A percentile compares a stretch with the other conserved stretches of the same genome.
Conservation (phyloP, 805 yeast species). For the Blastobotrys parvus region DNA sequence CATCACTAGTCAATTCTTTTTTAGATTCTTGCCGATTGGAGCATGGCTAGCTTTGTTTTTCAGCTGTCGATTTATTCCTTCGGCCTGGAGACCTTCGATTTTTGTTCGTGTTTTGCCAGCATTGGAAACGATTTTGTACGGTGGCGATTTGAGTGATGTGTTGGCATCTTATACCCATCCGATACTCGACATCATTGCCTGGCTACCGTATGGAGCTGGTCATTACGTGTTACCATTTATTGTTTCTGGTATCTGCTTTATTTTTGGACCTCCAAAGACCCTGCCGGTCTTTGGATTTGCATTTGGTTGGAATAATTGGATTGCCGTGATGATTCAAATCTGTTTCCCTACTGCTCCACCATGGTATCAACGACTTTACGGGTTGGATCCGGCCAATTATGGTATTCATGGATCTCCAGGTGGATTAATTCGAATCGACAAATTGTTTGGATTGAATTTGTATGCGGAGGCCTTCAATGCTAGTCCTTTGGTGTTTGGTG, state of each 20-base stretch:
- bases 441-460: constrained; percentile 66
- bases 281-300: constrained; percentile 82
- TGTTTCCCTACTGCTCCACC: constrained; percentile 94
- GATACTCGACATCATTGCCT: constrained; percentile 72
- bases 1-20: constrained; percentile 71
- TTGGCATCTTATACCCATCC: constrained; percentile 64
- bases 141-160: constrained; percentile 79
- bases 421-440: constrained; percentile 83
- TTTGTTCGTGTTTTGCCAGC: constrained; percentile 84
- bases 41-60: constrained; percentile 83
- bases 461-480: constrained; percentile 75
- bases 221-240: constrained; percentile 91
- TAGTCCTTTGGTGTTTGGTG: constrained; percentile 92
- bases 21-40: constrained; percentile 73
- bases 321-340: constrained; percentile 78
- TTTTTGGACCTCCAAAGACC: constrained; percentile 88
- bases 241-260: constrained; percentile 64
- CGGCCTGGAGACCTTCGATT: constrained; percentile 75
- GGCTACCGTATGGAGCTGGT: constrained; percentile 89
- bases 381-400: constrained; percentile 84
- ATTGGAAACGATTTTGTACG: constrained; percentile 83
- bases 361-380: constrained; percentile 84
- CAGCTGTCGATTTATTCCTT: constrained; percentile 65
- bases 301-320: constrained; percentile 87
- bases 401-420: constrained; percentile 93